These are phyloP conservation scores for Fusarium sp. DNA, from an alignment of 2,329 filamentous ascomycete genomes.

Conservation along the genomic window DNA sequence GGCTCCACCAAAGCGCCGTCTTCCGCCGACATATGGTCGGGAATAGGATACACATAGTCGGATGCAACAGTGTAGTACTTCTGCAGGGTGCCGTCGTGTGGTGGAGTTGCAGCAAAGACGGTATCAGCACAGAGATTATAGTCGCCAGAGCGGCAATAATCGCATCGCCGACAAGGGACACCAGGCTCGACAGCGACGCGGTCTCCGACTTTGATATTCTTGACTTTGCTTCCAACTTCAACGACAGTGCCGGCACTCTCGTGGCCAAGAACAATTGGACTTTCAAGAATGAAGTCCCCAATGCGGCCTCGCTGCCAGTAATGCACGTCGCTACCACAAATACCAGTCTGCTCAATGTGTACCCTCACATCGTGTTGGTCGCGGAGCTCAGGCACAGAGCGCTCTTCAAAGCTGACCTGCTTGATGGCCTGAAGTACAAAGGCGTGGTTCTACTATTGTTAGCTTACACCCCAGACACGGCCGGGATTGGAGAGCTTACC, in stretches of 20 bases:
- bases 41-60: conserved; percentile 65
- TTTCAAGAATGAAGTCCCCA: conserved; percentile 61
- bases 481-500: not conserved
- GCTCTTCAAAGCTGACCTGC: conserved; percentile 62
- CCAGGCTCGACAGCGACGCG: conserved; percentile 66
- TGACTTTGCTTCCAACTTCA: conserved; percentile 59
- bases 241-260: conserved; percentile 61
- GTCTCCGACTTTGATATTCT: conserved; percentile 60
- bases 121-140: conserved; percentile 62
- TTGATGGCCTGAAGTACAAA: conserved; percentile 64
- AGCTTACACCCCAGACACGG: not conserved
- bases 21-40: conserved; percentile 60
- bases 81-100: conserved; percentile 64
- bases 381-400: conserved; percentile 57
- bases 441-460: conserved; percentile 58
- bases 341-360: conserved; percentile 62
- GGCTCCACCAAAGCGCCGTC: conserved; percentile 67
- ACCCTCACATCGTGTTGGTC: conserved; percentile 61
- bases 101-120: conserved; percentile 66
- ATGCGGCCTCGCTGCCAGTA: conserved; percentile 65
- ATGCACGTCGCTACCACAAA: conserved; percentile 64
- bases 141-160: conserved; percentile 57
- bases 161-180: conserved; percentile 61
- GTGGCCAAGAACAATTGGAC: conserved; percentile 64
- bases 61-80: conserved; percentile 64